phyloP scores from a whole-genome alignment of 805 yeast species.

The Candida mattraensis region DNA sequence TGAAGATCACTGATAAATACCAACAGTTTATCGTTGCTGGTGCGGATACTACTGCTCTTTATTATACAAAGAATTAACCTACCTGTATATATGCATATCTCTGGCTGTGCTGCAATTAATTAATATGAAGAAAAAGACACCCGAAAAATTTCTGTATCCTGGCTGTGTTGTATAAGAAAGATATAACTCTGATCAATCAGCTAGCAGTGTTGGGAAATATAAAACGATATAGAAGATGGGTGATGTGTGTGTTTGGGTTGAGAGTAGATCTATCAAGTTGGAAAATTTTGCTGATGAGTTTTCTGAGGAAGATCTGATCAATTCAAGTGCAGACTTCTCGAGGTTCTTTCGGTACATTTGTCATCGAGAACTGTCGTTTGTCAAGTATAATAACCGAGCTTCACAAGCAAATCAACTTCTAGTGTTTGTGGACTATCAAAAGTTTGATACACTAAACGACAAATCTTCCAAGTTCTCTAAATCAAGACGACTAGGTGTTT shows the following conservation, averaged over 20 bases:
- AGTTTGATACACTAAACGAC: neutral
- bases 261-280: too few relatives aligned
- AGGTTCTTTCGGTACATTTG: conserved; percentile 6
- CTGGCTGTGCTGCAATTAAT: neutral
- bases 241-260: too few relatives aligned
- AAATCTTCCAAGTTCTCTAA: neutral
- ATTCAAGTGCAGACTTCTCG: conserved; percentile 4
- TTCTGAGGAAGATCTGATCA: conserved; percentile 8
- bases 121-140: too few relatives aligned
- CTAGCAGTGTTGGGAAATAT: too few relatives aligned
- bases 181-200: too few relatives aligned
- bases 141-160: too few relatives aligned
- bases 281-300: too few relatives aligned
- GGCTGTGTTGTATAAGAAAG: too few relatives aligned
- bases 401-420: conserved; percentile 9
- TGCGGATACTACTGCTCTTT: conserved; percentile 59
- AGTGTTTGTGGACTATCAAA: conserved; percentile 1
- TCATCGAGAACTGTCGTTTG: conserved; percentile 6
- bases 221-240: too few relatives aligned
- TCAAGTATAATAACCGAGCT: conserved; percentile 4
- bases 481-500: neutral
- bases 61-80: conserved; percentile 46
- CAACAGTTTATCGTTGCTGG: conserved; percentile 67
- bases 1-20: conserved; percentile 35
- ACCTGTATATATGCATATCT: too few relatives aligned